Conservation (phyloP, 148 eudicot species). For the Polygonum aviculare region DNA sequence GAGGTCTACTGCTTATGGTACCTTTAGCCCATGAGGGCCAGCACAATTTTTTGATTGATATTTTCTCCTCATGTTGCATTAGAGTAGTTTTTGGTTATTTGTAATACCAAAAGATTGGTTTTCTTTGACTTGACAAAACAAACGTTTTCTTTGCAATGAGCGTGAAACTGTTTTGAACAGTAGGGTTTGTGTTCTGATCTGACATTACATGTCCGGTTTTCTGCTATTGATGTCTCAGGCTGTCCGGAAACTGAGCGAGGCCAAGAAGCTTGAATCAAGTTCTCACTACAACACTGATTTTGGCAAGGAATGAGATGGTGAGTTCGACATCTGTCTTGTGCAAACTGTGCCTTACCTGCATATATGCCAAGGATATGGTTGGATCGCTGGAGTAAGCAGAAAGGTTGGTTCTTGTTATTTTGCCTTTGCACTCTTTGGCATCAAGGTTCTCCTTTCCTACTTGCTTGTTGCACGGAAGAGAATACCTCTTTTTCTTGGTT, state of each 20-base stretch:
- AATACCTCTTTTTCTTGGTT: background rate
- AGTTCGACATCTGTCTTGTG: background rate
- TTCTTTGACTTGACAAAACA: background rate
- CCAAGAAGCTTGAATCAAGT: conserved; percentile 89
- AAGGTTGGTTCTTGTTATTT: background rate
- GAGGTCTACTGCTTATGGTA: background rate
- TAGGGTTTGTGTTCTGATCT: background rate
- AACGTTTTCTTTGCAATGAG: background rate
- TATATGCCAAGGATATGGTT: background rate
- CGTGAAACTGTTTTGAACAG: background rate
- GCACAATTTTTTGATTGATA: background rate
- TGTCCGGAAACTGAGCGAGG: conserved; percentile 78
- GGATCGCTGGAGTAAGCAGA: background rate
- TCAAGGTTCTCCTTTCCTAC: background rate
- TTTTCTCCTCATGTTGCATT: background rate
- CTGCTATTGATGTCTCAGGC: conserved; percentile 35
- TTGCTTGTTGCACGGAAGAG: background rate
- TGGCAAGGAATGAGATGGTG: conserved; percentile 1
- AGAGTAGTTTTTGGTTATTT: background rate
- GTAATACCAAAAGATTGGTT: background rate
- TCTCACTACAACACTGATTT: conserved; percentile 44
- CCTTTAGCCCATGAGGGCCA: background rate
- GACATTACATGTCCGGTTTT: background rate
- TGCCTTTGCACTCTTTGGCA: background rate
- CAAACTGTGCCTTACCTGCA: background rate